Percentiles rank a stretch among this genome's conserved stretches.
These are phyloP conservation scores for Strigomonas culicis DNA, from an alignment of 208 protist species.

Conservation along the genomic window DNA sequence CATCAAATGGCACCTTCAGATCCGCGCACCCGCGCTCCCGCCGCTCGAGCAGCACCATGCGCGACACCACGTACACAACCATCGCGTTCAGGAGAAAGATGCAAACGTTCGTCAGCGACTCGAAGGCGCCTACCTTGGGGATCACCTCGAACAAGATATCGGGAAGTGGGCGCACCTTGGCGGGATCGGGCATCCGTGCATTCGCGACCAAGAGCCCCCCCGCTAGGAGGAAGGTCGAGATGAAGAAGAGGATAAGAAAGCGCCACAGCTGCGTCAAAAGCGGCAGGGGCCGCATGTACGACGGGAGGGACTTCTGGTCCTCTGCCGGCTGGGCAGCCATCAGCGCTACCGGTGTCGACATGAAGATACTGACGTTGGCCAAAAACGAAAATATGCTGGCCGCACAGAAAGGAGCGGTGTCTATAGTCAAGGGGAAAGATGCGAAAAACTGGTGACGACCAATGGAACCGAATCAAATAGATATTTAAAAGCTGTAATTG, in stretches of 20 bases:
- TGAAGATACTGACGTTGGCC: too few species aligned
- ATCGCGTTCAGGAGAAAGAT: slow-evolving; percentile 53
- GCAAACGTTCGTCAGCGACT: slow-evolving; percentile 45
- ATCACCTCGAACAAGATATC: slow-evolving; percentile 72
- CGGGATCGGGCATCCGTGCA: slow-evolving; percentile 73
- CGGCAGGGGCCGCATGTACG: slow-evolving; percentile 52
- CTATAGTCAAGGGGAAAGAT: background rate
- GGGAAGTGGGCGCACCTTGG: slow-evolving; percentile 49
- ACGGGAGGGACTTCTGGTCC: slow-evolving; percentile 13
- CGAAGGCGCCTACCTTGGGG: slow-evolving; percentile 37
- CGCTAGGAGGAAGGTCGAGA: slow-evolving; percentile 49
- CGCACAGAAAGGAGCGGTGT: background rate
- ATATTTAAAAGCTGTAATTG: background rate
- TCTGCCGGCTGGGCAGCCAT: background rate
- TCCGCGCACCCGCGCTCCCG: slow-evolving; percentile 17
- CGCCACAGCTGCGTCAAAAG: slow-evolving; percentile 63
- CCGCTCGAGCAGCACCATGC: slow-evolving; percentile 66
- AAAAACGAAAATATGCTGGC: too few species aligned
- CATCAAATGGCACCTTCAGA: slow-evolving; percentile 12
- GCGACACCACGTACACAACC: slow-evolving; percentile 38
- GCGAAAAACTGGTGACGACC: background rate
- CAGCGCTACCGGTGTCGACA: background rate
- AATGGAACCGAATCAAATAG: background rate
- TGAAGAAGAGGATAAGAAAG: slow-evolving; percentile 53
- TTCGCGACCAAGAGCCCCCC: slow-evolving; percentile 63